Base-by-base conservation (phyloP, 352 stramenopile species). In the Phytopythium helicoides region DNA sequence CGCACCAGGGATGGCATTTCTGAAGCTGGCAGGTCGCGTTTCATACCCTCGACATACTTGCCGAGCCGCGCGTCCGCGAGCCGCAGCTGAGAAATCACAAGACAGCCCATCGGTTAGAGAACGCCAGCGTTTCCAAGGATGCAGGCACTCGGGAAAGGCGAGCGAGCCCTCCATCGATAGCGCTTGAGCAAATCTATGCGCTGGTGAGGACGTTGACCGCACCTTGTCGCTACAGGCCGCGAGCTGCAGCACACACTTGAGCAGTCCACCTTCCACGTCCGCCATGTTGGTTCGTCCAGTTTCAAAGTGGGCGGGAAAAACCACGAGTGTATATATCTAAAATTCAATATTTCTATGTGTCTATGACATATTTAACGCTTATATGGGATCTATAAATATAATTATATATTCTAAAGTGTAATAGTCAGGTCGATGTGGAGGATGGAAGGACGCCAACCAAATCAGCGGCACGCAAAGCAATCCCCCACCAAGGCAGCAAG, bases 171-270 rank as follows among this genome's bases (percentile, higher is more conserved):
- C 28, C 5, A 10, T 33, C 28, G 28, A 33, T 10, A 33, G 28
- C 28, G 5, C 28, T 9, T 33, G 28, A 33, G 28, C 28, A 5
- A 9, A n/a, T 18, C 18, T 34, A n/a, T 35, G 8, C 19, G 23
- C 12, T 8, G 10, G n/a, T 8, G 3, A 0, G 34, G 18, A 3
- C 14, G 25, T 8, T n/a, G 15, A 12, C 40, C 55, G 41, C n/a
- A 85, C 80, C 69, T 87, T 91, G 58, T 91, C 77, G 62, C 75
- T 87, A 52, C 80, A 89, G 57, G 71, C 74, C 23, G 73, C 73
- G 41, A 91, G 55, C 55, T 91, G 80, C 63, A 91, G 65, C 54
- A 86, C 80, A 55, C 80, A 87, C 63, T 87, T 86, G 52, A 91
- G 63, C 57, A 91, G 56, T 9, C 78, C 80, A 53, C 68, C 62